Evolutionary conservation across 2,329 filamentous ascomycete genomes (phyloP).

Genomic region (Penicillium sp.): DNA sequence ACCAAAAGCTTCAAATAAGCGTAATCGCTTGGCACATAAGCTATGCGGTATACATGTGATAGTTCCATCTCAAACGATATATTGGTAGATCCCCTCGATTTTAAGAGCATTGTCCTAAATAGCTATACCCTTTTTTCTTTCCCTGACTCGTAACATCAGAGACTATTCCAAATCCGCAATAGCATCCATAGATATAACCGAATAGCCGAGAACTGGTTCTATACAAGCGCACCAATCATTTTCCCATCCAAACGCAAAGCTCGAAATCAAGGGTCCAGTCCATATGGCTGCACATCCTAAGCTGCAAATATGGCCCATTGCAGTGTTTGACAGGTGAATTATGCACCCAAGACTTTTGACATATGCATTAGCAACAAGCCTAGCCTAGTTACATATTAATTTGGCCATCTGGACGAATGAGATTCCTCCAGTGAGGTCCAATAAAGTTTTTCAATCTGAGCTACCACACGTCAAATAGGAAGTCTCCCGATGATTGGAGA

Average conservation of each 20-base stretch:
- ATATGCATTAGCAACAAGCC: conserved; percentile 16
- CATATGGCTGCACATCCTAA: background rate
- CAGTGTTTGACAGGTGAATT: conserved; percentile 14
- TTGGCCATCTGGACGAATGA: background rate
- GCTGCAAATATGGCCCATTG: conserved; percentile 14
- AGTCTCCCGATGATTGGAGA: background rate
- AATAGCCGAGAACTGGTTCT: background rate
- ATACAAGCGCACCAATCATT: background rate
- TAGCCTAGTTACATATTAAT: conserved; percentile 9
- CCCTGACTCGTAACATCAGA: background rate
- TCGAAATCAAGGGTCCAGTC: background rate
- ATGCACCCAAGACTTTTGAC: conserved; percentile 10
- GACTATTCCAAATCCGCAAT: background rate
- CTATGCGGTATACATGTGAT: background rate
- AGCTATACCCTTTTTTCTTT: background rate
- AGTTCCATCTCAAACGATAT: background rate
- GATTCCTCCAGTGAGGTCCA: background rate
- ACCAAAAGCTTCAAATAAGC: background rate
- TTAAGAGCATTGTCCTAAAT: background rate
- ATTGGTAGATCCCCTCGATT: background rate
- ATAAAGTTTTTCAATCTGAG: conserved; percentile 13
- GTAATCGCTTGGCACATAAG: background rate
- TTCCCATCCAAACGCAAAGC: background rate
- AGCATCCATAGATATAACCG: background rate
- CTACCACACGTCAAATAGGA: conserved; percentile 10